Base-by-base conservation (phyloP, 768 basidiomycete genomes). In the Sporobolomyces roseus region DNA sequence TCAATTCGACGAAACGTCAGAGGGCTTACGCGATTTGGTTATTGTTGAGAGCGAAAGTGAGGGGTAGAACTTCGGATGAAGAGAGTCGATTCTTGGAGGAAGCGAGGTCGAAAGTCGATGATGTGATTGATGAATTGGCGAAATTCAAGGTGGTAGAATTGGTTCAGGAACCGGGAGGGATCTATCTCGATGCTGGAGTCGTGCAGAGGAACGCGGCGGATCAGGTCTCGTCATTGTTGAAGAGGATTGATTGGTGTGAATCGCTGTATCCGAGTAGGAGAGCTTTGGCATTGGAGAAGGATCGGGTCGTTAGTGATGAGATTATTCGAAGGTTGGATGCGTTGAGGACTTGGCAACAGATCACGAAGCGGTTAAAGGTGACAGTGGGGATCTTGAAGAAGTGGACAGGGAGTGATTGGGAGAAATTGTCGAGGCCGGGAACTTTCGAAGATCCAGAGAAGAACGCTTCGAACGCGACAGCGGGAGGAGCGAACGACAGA, bases 391-490 rank as follows among this genome's bases (percentile, higher is more conserved):
- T 91, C 43, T 82, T 98, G 30, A 88, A 89, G 71, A 86, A 87
- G 69, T 97, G 94, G 94, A 97, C 94, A 0, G 93, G 91, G 21
- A 91, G 88, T 77, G 89, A 92, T 70, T 88, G 87, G 25, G 83
- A 98, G 60, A 90, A 96, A 76, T 89, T 97, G 61, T 89, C 85
- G 41, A 86, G 88, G 68, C 89, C 90, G 14, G 35, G 61, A 36
- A 41, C 69, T 49, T 60, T 60, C 58, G 85, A 81, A 61, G 83
- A 84, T 17, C 88, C 90, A 65, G 77, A 81, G 35, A 82, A 46
- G 49, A 41, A 27, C 2, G 16, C 46, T 16, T 27, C 55, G 10
- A 45, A 25, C 19, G 33, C 29, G 2, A 43, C 25, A 32, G 51
- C 48, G 36, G 86, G 66, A 80, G 82, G 51, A 78, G 85, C 7